A percentile compares a stretch with the other conserved stretches of the same genome.
Evolutionary conservation across 192 early-diverging fungal genomes (phyloP).

Genomic region (Backusella australiensis): DNA sequence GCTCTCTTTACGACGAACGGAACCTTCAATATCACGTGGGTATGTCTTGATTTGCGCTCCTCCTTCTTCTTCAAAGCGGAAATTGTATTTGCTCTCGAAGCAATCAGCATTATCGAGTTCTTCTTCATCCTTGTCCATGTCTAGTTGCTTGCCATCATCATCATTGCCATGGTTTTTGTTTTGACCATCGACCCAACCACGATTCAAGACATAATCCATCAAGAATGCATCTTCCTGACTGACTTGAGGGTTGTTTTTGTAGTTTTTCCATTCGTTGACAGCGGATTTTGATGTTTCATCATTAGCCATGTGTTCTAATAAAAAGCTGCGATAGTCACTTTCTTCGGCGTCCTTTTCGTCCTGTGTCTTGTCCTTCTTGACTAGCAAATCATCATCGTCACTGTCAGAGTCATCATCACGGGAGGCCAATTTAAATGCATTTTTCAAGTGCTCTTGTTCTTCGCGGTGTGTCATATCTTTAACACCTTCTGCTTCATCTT

Average conservation of each 20-base stretch:
- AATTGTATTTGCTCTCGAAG: slow-evolving; percentile 92
- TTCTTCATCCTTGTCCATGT: slow-evolving; percentile 68
- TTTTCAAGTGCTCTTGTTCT: slow-evolving; percentile 80
- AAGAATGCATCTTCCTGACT: slow-evolving; percentile 64
- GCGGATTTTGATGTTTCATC: slow-evolving; percentile 49
- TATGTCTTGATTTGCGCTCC: slow-evolving; percentile 69
- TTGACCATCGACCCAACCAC: slow-evolving; percentile 80
- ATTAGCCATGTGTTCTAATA: slow-evolving; percentile 76
- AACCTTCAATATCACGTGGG: slow-evolving; percentile 78
- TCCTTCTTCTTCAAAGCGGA: slow-evolving; percentile 90
- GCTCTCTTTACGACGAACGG: slow-evolving; percentile 81
- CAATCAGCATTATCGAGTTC: slow-evolving; percentile 77
- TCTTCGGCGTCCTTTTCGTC: slow-evolving; percentile 82
- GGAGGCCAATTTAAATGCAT: slow-evolving; percentile 60
- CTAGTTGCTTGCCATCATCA: slow-evolving; percentile 53
- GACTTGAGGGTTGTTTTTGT: slow-evolving; percentile 48
- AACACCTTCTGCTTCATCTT: slow-evolving; percentile 40
- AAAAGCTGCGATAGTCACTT: slow-evolving; percentile 84
- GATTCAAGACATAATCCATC: slow-evolving; percentile 90
- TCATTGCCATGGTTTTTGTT: slow-evolving; percentile 59
- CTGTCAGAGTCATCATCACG: slow-evolving; percentile 53
- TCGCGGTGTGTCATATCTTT: slow-evolving; percentile 70
- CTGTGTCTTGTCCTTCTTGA: slow-evolving; percentile 69
- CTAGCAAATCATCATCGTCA: slow-evolving; percentile 56
- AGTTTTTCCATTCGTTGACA: slow-evolving; percentile 60